These are phyloP conservation scores for Erodium chrysanthum DNA, from an alignment of 441 rosid genomes.

Conservation along the genomic window DNA sequence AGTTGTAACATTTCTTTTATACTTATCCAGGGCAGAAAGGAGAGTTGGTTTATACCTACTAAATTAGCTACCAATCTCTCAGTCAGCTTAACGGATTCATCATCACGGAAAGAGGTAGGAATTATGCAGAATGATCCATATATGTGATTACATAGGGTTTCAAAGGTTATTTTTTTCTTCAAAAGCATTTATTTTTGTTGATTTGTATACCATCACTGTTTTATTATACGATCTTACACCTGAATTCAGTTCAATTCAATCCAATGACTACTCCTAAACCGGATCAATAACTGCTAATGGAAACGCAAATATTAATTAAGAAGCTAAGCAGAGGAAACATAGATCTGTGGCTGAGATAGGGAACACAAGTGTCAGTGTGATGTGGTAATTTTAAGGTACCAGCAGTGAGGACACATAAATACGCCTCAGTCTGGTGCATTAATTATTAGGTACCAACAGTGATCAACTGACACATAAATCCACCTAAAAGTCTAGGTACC, in stretches of 20 bases:
- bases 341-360: no score
- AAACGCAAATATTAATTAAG: no score
- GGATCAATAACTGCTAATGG: not conserved
- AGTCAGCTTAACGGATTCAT: constrained; percentile 78
- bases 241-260: not conserved
- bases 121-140: constrained; percentile 8
- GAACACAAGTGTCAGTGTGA: no score
- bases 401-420: no score
- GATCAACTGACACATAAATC: no score
- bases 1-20: constrained; percentile 11
- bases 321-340: no score
- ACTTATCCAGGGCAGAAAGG: constrained; percentile 71
- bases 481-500: no score
- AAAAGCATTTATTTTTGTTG: not conserved
- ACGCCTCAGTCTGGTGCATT: no score
- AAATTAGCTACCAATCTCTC: constrained; percentile 83
- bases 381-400: no score
- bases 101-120: constrained; percentile 67
- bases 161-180: not conserved
- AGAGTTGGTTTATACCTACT: constrained; percentile 96
- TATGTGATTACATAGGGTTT: not conserved
- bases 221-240: not conserved
- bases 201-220: not conserved
- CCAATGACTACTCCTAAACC: not conserved
- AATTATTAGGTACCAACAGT: no score